Evolutionary conservation across 2,329 filamentous ascomycete species (phyloP).

Genomic region (Sporothrix brunneoviolacea): DNA sequence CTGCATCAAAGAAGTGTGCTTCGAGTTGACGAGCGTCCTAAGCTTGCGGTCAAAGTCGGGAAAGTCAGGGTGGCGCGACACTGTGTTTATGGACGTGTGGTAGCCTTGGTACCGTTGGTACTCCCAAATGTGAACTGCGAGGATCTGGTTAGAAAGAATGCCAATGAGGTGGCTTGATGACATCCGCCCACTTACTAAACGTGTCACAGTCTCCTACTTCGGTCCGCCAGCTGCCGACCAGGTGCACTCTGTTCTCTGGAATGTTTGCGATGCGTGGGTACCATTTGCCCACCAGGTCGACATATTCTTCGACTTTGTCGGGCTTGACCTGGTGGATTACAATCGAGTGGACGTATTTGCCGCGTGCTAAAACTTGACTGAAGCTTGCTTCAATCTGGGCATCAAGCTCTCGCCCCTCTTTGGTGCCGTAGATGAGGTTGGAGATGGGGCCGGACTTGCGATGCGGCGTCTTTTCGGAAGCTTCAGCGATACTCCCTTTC

Average conservation of each 20-base stretch:
- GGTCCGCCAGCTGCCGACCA: slow-evolving; percentile 96
- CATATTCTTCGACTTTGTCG: slow-evolving; percentile 92
- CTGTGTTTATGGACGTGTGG: slow-evolving; percentile 81
- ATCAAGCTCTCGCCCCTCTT: slow-evolving; percentile 89
- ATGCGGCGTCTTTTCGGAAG: slow-evolving; percentile 46
- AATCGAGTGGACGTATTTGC: slow-evolving; percentile 98
- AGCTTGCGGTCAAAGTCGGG: slow-evolving; percentile 77
- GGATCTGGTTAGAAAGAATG: no score
- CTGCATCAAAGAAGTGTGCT: slow-evolving; percentile 91
- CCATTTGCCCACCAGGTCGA: slow-evolving; percentile 80
- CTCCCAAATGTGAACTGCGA: slow-evolving; percentile 99
- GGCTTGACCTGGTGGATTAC: slow-evolving; percentile 94
- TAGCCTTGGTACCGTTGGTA: slow-evolving; percentile 97
- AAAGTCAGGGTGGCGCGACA: slow-evolving; percentile 77
- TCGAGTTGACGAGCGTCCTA: slow-evolving; percentile 74
- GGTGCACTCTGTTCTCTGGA: slow-evolving; percentile 85
- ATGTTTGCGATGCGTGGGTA: slow-evolving; percentile 83
- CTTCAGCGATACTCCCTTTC: slow-evolving; percentile 54
- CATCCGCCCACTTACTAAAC: slow-evolving; percentile 72
- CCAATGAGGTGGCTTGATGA: no score
- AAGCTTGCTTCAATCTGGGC: slow-evolving; percentile 95
- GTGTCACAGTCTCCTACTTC: slow-evolving; percentile 97
- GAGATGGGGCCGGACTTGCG: slow-evolving; percentile 70
- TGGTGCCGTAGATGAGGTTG: slow-evolving; percentile 92
- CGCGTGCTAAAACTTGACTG: slow-evolving; percentile 86